phyloP scores from a whole-genome alignment of 108 stramenopile species.

The Seminavis robusta region DNA sequence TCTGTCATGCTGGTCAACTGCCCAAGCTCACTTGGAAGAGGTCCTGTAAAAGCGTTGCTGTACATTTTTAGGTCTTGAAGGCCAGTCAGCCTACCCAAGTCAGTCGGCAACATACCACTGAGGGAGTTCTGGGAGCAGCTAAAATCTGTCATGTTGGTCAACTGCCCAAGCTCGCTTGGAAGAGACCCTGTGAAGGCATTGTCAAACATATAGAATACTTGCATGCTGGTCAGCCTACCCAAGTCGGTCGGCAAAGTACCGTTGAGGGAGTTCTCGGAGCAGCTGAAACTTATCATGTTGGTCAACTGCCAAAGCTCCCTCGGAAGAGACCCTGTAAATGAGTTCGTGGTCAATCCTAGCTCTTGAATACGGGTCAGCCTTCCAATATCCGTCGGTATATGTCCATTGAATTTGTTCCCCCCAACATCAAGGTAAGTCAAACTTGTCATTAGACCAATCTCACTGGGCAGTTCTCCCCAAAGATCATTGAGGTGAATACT shows the following conservation, averaged over 20 bases:
- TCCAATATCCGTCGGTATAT: slow-evolving; percentile 13
- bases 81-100: no score
- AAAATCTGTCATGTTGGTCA: no score
- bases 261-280: slow-evolving; percentile 37
- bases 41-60: no score
- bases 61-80: no score
- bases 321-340: slow-evolving; percentile 28
- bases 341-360: slow-evolving; percentile 19
- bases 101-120: no score
- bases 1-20: no score
- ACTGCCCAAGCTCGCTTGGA: no score
- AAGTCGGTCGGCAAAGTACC: slow-evolving; percentile 41
- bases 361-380: slow-evolving; percentile 6
- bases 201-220: not conserved
- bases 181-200: no score
- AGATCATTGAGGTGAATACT: no score
- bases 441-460: slow-evolving; percentile 8
- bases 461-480: slow-evolving; percentile 1
- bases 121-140: no score
- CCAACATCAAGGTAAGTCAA: not conserved
- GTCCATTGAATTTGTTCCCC: slow-evolving; percentile 10
- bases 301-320: no score
- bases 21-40: no score
- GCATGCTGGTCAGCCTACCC: slow-evolving; percentile 10
- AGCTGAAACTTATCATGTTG: slow-evolving; percentile 41